Base-by-base conservation (phyloP, 2,329 filamentous ascomycete genomes). In the Scleromitrula shiraiana region DNA sequence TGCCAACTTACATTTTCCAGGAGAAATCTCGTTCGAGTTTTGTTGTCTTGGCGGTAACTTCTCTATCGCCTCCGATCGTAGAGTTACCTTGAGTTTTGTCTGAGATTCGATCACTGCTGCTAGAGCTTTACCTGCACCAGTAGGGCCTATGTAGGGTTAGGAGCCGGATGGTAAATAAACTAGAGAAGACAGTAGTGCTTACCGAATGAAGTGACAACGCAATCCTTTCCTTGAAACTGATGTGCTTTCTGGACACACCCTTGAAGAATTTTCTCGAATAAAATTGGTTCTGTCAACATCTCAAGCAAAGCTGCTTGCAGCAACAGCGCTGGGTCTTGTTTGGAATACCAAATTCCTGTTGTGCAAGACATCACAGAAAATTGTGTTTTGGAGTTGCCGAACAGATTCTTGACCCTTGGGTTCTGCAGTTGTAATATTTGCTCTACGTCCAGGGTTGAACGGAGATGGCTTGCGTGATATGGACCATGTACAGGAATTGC, bases 341-440 rank as follows among this genome's bases (percentile, higher is more conserved):
- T 38, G 4, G 38, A 27, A 36, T 51, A 56, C 50, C 45, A 51
- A 12, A 39, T 46, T 19, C 56, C 56, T 15, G 48, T 56, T 7
- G 69, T 68, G 52, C 72, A 73, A 4, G 75, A 78, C 64, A 78
- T 72, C 35, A 79, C 62, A 5, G 69, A 65, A 24, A 70, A 71
- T 43, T 67, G 67, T 3, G 73, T 73, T 55, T 65, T 67, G 15
- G 68, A 70, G 35, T 64, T 63, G 41, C 64, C 65, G 9, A 77
- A 60, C 12, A 66, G 65, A 32, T 68, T 64, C 26, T 58, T 57
- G 8, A 73, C 62, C 19, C 58, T 58, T 6, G 76, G 68, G 15
- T 54, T 36, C 59, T 62, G 14, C 59, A 54, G 1, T 24, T 42
- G 45, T 42, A 42, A 52, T 14, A 57, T 52, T 22, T 44, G 47